Base-by-base conservation (phyloP, 345 rosid species). In the Lumnitzera littorea region DNA sequence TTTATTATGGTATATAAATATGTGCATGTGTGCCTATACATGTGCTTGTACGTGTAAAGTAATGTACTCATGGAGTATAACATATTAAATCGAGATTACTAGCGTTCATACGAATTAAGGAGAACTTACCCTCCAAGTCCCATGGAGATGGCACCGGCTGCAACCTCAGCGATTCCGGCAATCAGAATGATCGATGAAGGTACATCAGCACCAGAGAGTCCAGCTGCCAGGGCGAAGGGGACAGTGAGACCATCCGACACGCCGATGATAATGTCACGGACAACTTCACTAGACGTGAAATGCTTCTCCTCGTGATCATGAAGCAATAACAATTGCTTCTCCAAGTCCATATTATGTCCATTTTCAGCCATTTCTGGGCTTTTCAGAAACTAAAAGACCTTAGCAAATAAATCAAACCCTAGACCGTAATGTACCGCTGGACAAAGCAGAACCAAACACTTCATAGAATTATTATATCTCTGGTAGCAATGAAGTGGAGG, bases 221-320 rank as follows among this genome's bases (percentile, higher is more conserved):
- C 96, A 47, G 98, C 98, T 8, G 96, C 98, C 46, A 92, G 94
- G 16, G 98, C 96, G 50, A 92, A 92, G 24, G 98, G 98, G 12
- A 92, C 94, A 23, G 96, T 92, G 66, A 92, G 87, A 53, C 98
- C 96, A 50, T 89, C 98, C 52, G 98, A 92, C 24, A 89, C 98
- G 0, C 98, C 98, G 72, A 92, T 82, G 78, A 92, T 92, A 71
- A 92, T 71, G 82, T 92, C 98, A 7, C 96, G 98, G 56, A 87
- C 87, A 36, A 89, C 66, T 63, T 89, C 96, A 4, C 96, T 84
- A 59, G 98, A 85, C 36, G 89, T 92, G 87, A 92, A 92, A 74
- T 92, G 98, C 56, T 72, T 83, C 77, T 89, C 98, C 43, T 76
- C 76, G 78, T 89, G 98, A 15, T 79, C 81, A 60, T 72, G 72